phyloP scores from a whole-genome alignment of 176 grass and related monocot genomes.

The Lolium perenne region DNA sequence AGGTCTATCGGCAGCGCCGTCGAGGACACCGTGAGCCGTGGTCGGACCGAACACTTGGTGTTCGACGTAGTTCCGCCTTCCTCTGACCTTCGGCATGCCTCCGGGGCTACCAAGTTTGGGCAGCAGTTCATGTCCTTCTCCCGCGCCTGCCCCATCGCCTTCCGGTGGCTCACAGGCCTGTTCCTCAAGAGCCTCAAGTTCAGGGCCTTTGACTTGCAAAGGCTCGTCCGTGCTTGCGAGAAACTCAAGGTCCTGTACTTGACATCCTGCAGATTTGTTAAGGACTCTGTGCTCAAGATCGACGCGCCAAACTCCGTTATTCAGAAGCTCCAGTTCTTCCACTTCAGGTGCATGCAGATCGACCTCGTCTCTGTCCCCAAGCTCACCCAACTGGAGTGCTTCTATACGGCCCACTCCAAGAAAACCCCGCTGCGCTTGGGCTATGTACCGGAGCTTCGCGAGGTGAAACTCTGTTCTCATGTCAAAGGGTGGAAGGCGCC shows the following conservation, averaged over 20 bases:
- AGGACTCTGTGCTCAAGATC: background rate
- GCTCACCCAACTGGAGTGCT: background rate
- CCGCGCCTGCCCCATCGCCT: background rate
- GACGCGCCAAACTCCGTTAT: background rate
- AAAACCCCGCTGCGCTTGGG: background rate
- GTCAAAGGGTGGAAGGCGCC: background rate
- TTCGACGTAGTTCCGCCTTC: background rate
- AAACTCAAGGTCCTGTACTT: conserved; percentile 2
- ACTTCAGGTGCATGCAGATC: background rate
- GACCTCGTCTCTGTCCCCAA: background rate
- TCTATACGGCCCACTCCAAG: background rate
- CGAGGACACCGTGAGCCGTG: background rate
- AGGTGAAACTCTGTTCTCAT: background rate
- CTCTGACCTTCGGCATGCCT: background rate
- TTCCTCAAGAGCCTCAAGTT: background rate
- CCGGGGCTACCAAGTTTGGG: background rate
- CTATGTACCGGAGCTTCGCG: background rate
- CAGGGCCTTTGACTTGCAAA: background rate
- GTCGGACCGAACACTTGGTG: background rate
- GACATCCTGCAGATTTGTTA: background rate
- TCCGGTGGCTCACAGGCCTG: conserved; percentile 11
- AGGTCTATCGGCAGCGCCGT: background rate
- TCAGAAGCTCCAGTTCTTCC: background rate
- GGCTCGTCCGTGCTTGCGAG: background rate
- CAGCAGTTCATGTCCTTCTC: conserved; percentile 29